Conservation (phyloP, 2,329 filamentous ascomycete genomes). For the Xylaria sp. region DNA sequence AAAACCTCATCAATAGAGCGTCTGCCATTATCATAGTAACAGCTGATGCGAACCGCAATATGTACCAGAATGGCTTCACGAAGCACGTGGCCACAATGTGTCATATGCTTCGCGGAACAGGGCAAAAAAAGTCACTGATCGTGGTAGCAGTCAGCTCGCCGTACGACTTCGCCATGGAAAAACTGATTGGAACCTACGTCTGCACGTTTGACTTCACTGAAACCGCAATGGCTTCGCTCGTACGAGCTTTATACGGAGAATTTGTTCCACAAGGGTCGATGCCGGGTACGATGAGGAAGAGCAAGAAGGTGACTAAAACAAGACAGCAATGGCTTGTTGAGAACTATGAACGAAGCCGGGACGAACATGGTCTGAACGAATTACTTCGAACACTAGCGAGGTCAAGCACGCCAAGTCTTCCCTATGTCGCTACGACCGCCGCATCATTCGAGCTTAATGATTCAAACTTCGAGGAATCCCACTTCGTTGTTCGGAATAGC, state of each 20-base stretch:
- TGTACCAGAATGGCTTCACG: conserved; percentile 94
- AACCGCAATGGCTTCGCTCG: conserved; percentile 84
- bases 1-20: conserved; percentile 89
- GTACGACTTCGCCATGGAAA: conserved; percentile 96
- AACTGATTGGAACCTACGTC: conserved; percentile 88
- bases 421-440: conserved; percentile 77
- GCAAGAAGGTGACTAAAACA: conserved; percentile 87
- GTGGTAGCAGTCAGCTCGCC: conserved; percentile 95
- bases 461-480: conserved; percentile 78
- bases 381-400: conserved; percentile 78
- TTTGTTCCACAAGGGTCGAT: conserved; percentile 68
- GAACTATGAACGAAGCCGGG: conserved; percentile 82
- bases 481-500: conserved; percentile 94
- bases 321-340: conserved; percentile 96
- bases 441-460: conserved; percentile 80
- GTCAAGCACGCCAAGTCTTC: conserved; percentile 71
- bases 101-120: conserved; percentile 79
- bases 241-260: conserved; percentile 86
- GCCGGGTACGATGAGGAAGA: conserved; percentile 83
- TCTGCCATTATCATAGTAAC: conserved; percentile 91
- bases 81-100: conserved; percentile 98
- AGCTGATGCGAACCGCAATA: conserved; percentile 91
- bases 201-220: conserved; percentile 98
- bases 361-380: conserved; percentile 77
- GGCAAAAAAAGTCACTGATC: conserved; percentile 87